Conservation (phyloP, 139 green algal genomes). For the Chlorella ohadii region DNA sequence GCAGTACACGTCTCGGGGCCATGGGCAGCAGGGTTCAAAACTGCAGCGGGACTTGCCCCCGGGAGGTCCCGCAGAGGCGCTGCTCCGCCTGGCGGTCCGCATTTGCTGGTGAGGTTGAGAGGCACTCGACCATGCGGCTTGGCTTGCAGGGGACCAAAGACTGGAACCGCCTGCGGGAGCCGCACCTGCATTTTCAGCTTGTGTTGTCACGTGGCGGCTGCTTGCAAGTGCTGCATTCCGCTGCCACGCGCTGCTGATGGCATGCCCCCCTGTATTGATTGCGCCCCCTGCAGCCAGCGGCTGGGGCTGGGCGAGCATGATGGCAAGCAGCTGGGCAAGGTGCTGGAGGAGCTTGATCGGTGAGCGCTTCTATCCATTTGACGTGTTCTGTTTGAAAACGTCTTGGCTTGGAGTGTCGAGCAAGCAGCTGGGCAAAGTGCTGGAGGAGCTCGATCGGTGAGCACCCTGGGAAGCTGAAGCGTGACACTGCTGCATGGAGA, state of each 20-base stretch:
- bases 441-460: neutral
- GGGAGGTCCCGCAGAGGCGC: neutral
- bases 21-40: neutral
- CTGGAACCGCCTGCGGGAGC: too few species aligned
- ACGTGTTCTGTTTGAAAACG: too few species aligned
- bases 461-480: too few species aligned
- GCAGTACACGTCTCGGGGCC: too few species aligned
- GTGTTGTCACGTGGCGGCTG: too few species aligned
- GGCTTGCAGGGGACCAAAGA: neutral
- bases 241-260: neutral
- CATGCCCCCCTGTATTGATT: neutral
- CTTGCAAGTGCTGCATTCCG: too few species aligned
- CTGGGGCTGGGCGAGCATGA: neutral
- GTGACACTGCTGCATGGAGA: too few species aligned
- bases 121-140: too few species aligned
- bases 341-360: neutral
- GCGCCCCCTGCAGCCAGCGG: neutral
- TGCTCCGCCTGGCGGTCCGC: neutral
- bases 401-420: neutral
- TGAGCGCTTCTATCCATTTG: neutral
- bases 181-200: too few species aligned
- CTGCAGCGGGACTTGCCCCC: neutral
- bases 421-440: neutral
- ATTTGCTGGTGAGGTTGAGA: neutral
- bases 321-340: constrained; percentile 16